phyloP scores from a whole-genome alignment of 2,329 filamentous ascomycete genomes.

The Coniochaeta prunicola region DNA sequence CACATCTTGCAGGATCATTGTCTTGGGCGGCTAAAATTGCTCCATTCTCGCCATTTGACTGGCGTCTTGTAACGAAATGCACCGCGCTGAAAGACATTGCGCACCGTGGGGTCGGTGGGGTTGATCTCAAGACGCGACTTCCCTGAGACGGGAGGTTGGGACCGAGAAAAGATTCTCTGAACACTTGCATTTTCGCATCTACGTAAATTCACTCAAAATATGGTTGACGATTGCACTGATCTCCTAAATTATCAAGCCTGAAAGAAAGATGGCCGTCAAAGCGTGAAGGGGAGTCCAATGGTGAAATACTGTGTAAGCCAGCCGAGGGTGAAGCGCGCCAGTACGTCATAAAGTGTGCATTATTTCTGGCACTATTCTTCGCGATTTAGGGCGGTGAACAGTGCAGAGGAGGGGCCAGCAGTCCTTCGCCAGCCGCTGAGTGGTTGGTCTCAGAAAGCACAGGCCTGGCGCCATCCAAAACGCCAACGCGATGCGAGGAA shows the following conservation, averaged over 20 bases:
- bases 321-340: neutral
- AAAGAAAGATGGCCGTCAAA: no score
- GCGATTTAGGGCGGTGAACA: neutral
- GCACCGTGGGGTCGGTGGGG: neutral
- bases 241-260: no score
- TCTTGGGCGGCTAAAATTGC: neutral
- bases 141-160: conserved; percentile 1
- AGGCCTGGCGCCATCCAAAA: conserved; percentile 1
- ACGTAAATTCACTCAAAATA: neutral
- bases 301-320: neutral
- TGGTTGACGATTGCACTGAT: no score
- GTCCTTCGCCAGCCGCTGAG: neutral
- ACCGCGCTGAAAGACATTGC: neutral
- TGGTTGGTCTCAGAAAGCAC: neutral
- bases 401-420: neutral
- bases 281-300: no score
- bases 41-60: neutral
- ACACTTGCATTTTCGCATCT: neutral
- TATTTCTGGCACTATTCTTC: conserved; percentile 1
- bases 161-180: neutral
- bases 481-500: neutral
- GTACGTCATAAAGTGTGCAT: conserved; percentile 3
- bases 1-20: neutral
- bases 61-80: neutral
- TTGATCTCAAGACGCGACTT: conserved; percentile 3